Conservation (phyloP, 2,329 filamentous ascomycete genomes). For the Talaromyces sp. region DNA sequence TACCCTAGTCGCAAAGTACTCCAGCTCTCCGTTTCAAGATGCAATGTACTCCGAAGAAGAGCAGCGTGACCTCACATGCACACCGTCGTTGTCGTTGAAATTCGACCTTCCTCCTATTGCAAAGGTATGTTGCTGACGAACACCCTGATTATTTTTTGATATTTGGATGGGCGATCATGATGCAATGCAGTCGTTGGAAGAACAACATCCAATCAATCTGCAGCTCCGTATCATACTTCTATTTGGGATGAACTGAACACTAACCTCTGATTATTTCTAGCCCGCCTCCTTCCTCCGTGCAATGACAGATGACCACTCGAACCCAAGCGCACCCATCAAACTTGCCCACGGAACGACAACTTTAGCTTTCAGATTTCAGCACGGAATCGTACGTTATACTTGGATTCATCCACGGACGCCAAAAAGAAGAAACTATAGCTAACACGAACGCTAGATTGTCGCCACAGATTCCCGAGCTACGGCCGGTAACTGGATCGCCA, state of each 20-base stretch:
- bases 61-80: slow-evolving; percentile 66
- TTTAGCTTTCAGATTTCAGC: slow-evolving; percentile 95
- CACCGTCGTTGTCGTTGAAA: slow-evolving; percentile 78
- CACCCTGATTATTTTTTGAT: neutral
- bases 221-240: slow-evolving; percentile 5
- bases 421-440: neutral
- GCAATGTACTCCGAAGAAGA: slow-evolving; percentile 71
- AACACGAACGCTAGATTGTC: slow-evolving; percentile 60
- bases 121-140: slow-evolving; percentile 62
- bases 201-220: neutral
- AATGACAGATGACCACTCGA: slow-evolving; percentile 94
- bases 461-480: slow-evolving; percentile 96
- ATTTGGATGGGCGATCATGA: neutral
- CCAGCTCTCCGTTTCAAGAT: slow-evolving; percentile 69
- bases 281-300: slow-evolving; percentile 92
- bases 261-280: slow-evolving; percentile 46
- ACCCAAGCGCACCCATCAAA: slow-evolving; percentile 97
- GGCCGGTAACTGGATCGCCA: slow-evolving; percentile 98
- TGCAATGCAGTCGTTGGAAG: neutral
- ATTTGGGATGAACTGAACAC: neutral
- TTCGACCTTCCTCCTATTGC: slow-evolving; percentile 93
- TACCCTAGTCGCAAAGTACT: slow-evolving; percentile 87
- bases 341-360: slow-evolving; percentile 98
- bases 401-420: neutral
- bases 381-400: slow-evolving; percentile 64